A percentile compares a stretch with the other conserved stretches of the same genome.
These are phyloP conservation scores for Posidonia oceanica DNA, from an alignment of 116 monocot genomes.

Conservation along the genomic window DNA sequence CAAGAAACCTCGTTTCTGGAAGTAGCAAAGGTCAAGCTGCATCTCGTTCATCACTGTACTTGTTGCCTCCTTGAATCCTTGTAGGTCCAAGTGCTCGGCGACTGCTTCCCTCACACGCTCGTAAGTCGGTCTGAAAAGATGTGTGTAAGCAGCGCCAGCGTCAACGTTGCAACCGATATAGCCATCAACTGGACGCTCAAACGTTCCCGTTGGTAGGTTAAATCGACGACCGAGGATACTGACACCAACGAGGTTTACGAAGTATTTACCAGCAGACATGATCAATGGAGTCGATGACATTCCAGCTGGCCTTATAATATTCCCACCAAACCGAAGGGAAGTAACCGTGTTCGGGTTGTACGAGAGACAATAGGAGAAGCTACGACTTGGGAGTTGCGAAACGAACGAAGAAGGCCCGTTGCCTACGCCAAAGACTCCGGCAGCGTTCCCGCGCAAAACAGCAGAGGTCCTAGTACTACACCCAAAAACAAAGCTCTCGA, in stretches of 20 bases:
- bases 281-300: conserved; percentile 19
- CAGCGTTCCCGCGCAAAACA: conserved; percentile 19
- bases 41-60: not conserved
- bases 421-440: conserved; percentile 60
- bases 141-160: conserved; percentile 50
- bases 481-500: conserved; percentile 33
- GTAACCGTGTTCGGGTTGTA: conserved; percentile 16
- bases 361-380: conserved; percentile 77
- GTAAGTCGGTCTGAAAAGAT: conserved; percentile 26
- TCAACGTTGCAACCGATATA: conserved; percentile 48
- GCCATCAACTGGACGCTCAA: conserved; percentile 19
- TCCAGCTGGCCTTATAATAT: not conserved
- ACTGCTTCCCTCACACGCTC: conserved; percentile 13
- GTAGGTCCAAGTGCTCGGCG: conserved; percentile 14
- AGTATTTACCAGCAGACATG: conserved; percentile 9
- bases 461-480: conserved; percentile 26
- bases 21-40: not conserved
- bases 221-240: not conserved
- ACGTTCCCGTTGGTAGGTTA: not conserved
- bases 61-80: not conserved
- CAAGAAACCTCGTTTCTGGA: not conserved
- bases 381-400: conserved; percentile 30
- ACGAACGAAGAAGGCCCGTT: conserved; percentile 43
- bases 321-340: conserved; percentile 32
- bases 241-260: conserved; percentile 25